Base-by-base conservation (phyloP, 2,329 filamentous ascomycete species). In the Ophiostoma quercus region DNA sequence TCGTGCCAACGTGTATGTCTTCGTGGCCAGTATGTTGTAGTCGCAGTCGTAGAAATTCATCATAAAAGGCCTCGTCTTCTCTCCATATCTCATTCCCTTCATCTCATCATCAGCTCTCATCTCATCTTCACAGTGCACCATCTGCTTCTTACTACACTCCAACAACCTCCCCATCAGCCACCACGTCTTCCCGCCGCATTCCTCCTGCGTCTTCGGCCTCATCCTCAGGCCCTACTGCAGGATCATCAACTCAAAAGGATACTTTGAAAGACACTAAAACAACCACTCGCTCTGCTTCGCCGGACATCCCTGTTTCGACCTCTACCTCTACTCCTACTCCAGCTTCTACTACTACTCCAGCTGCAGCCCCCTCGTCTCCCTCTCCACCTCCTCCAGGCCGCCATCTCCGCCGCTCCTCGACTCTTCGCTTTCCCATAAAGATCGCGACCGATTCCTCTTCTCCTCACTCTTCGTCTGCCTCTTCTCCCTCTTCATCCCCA, bases 351-450 rank as follows among this genome's bases (percentile, higher is more conserved):
- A 14, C 39, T 41, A 39, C 37, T 41, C 39, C 39, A 9, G 11
- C 37, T 37, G 8, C 39, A 9, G 7, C 69, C 11, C 32, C 67
- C 16, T 41, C 71, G 3, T 47, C 70, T 1, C 65, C 69, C 8
- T 39, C 71, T 3, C 11, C 29, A 60, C 51, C 68, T 22, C 54
- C 66, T 12, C 71, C 71, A 25, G 69, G 67, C 6, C 66, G 68
- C 41, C 73, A 73, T 16, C 34, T 71, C 39, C 73, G 73, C 25
- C 32, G 73, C 25, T 69, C 73, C 4, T 73, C 73, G 6, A 73
- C 73, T 12, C 71, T 73, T 41, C 73, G 73, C 16, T 73, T 73
- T 60, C 73, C 73, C 41, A 71, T 73, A 57, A 72, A 72, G 66
- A 65, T 73, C 62, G 71, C 71, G 16, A 68, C 70, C 66, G 71